Conservation (phyloP, 73 alveolate species). For the Paramecium bursaria region DNA sequence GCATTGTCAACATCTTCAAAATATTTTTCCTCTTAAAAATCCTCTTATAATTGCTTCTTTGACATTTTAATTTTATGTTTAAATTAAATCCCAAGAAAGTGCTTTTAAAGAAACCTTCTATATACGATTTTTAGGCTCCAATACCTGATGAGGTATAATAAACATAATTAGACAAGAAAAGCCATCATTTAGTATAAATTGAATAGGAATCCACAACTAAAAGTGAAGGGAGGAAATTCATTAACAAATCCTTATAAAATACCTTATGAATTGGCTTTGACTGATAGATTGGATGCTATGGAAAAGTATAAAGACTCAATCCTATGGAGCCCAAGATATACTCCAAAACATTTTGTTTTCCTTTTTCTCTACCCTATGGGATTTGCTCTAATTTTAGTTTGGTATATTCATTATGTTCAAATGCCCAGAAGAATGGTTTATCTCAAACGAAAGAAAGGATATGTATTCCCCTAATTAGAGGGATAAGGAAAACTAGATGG, state of each 20-base stretch:
- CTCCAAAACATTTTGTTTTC: slow-evolving; percentile 62
- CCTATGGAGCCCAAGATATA: slow-evolving; percentile 67
- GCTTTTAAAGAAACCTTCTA: slow-evolving; percentile 11
- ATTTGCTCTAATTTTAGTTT: slow-evolving; percentile 59
- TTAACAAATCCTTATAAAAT: slow-evolving; percentile 63
- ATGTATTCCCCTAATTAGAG: slow-evolving; percentile 66
- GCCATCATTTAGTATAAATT: slow-evolving; percentile 51
- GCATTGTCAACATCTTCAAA: slow-evolving; percentile 65
- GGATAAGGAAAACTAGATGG: slow-evolving; percentile 67
- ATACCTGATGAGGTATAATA: slow-evolving; percentile 21
- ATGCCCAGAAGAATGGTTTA: slow-evolving; percentile 67
- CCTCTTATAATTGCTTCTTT: slow-evolving; percentile 35
- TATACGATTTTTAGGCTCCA: slow-evolving; percentile 39
- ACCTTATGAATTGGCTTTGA: slow-evolving; percentile 62
- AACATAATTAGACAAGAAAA: slow-evolving; percentile 51
- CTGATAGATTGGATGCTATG: slow-evolving; percentile 62
- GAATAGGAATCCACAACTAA: slow-evolving; percentile 48
- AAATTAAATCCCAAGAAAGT: slow-evolving; percentile 58
- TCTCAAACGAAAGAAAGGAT: slow-evolving; percentile 58
- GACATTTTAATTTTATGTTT: slow-evolving; percentile 26
- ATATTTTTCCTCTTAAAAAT: slow-evolving; percentile 57
- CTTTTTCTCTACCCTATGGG: slow-evolving; percentile 64
- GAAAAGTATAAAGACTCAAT: slow-evolving; percentile 65
- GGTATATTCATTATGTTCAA: slow-evolving; percentile 64
- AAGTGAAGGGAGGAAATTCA: slow-evolving; percentile 69